These are phyloP conservation scores for Erysimum cheiri DNA, from an alignment of 441 rosid genomes.

Conservation along the genomic window DNA sequence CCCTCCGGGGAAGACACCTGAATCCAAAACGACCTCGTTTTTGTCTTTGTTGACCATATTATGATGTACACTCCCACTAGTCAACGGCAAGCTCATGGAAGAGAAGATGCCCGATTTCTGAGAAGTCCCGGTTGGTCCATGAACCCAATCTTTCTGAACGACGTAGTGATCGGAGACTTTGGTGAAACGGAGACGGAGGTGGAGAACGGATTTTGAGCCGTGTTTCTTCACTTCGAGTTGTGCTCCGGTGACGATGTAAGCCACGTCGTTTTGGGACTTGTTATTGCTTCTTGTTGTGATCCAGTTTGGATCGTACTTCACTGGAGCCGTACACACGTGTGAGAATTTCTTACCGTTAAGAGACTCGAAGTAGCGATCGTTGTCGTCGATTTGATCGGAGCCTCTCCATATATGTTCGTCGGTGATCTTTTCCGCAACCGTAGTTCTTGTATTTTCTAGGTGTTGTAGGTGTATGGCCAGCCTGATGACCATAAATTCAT, in stretches of 20 bases:
- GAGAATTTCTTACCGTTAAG: conserved; percentile 65
- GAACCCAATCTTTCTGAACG: conserved; percentile 65
- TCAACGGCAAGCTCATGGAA: conserved; percentile 61
- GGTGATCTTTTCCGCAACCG: conserved; percentile 61
- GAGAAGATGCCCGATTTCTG: conserved; percentile 77
- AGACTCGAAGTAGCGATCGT: conserved; percentile 60
- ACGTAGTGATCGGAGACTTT: conserved; percentile 54
- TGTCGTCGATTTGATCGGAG: conserved; percentile 53
- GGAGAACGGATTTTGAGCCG: conserved; percentile 69
- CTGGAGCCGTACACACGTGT: conserved; percentile 77
- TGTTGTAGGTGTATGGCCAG: conserved; percentile 82
- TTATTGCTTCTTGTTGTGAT: conserved; percentile 20
- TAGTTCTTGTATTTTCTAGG: conserved; percentile 58
- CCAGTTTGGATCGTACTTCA: conserved; percentile 65
- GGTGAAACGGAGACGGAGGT: conserved; percentile 74
- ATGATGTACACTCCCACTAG: conserved; percentile 51
- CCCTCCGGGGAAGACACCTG: conserved; percentile 79
- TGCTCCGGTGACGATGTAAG: conserved; percentile 90
- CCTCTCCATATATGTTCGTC: conserved; percentile 64
- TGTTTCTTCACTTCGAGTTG: conserved; percentile 75
- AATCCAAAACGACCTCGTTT: conserved; percentile 61
- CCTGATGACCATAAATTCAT: conserved; percentile 43
- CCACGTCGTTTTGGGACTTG: conserved; percentile 23
- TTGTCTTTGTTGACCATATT: conserved; percentile 45
- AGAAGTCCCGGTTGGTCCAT: conserved; percentile 50